Evolutionary conservation across 2,329 filamentous ascomycete genomes (phyloP), one percentile per base, ranked within the genome.

Genomic region (Dendrostoma leiphaemia): DNA sequence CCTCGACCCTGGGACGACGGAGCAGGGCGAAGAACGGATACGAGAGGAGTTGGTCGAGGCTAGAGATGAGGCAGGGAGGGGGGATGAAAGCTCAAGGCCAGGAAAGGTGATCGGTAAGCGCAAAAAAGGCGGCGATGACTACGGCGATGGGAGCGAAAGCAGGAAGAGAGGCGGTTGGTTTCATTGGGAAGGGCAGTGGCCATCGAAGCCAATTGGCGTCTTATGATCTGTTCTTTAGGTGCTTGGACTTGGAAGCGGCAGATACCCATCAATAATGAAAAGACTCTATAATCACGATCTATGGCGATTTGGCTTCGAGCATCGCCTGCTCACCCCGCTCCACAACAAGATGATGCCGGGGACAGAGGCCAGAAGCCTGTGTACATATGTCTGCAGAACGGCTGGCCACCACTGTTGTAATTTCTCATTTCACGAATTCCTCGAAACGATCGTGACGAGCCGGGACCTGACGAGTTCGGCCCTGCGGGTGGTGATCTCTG

Each of bases 141-240:
- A 40, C 13, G 50, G 61, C n/a, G 60, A 62, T 40, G 70, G 32
- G 10, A 26, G 24, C 9, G 17, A 35, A 38, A 28, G n/a, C 10
- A 15, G 23, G 21, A 34, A 34, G 29, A 51, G 48, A 37, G 48
- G 48, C 10, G 38, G 72, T 23, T 85, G 82, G 82, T 69, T 71
- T 21, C 69, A 70, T 53, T 80, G 77, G 59, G 67, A 78, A 46
- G 80, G 79, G 7, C 64, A 70, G 2, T 85, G 82, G 82, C 76
- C 74, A 54, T 74, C 81, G 9, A 82, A 78, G 61, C 82, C 82
- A 0, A 84, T 85, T 60, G 82, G 82, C 5, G 70, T 79, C 49
- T 73, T 78, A 8, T 84, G 62, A 70, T 23, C 6, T 10, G 19
- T 13, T 9, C n/a, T 49, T 26, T 34, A 17, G 12, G 12, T 26